Conservation (phyloP, 2,329 filamentous ascomycete species). For the Cordyceps javanica region DNA sequence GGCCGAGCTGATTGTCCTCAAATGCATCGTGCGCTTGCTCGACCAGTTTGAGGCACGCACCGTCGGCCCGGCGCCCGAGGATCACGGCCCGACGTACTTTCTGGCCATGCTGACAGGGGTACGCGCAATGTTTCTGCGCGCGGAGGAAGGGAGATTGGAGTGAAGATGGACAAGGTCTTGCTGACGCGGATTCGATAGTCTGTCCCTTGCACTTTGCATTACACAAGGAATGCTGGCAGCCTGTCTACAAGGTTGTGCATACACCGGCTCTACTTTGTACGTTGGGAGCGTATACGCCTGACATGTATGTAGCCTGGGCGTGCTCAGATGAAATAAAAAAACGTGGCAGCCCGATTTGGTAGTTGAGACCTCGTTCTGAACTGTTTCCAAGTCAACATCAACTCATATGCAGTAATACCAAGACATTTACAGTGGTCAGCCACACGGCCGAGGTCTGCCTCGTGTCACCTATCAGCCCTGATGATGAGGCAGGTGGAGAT, state of each 20-base stretch:
- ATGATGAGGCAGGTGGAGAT: background rate
- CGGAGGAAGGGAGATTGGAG: background rate
- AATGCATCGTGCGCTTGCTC: constrained; percentile 36
- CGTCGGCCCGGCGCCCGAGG: constrained; percentile 27
- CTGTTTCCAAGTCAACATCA: background rate
- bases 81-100: constrained; percentile 41
- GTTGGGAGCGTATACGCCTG: background rate
- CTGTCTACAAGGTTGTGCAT: background rate
- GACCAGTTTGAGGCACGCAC: constrained; percentile 39
- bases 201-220: background rate
- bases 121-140: background rate
- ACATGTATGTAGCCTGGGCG: background rate
- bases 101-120: constrained; percentile 41
- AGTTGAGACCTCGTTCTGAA: background rate
- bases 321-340: background rate
- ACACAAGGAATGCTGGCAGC: background rate
- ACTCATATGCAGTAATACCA: too few species aligned
- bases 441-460: too few species aligned
- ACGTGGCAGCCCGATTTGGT: background rate
- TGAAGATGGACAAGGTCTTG: background rate
- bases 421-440: too few species aligned
- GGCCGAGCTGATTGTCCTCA: constrained; percentile 44
- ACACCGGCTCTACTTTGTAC: background rate
- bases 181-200: background rate
- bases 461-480: too few species aligned